These are phyloP conservation scores for Crataegus laevigata DNA, from an alignment of 306 rosid genomes.

Conservation along the genomic window DNA sequence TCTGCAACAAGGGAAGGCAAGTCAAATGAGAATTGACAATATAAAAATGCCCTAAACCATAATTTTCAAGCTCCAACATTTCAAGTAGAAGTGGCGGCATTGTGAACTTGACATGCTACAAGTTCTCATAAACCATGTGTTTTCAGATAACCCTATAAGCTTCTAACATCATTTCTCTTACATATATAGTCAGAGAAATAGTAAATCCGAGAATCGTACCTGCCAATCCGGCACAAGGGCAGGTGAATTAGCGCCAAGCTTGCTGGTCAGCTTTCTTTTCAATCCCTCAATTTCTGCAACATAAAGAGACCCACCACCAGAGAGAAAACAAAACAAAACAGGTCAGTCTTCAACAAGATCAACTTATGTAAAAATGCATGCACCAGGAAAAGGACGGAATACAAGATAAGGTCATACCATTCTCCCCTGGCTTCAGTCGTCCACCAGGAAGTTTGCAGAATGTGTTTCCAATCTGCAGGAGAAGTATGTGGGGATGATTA, in stretches of 20 bases:
- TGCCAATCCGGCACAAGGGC: conserved; percentile 91
- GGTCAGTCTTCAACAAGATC: not conserved
- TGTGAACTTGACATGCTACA: not conserved
- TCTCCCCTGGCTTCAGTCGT: conserved; percentile 96
- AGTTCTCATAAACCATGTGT: not conserved
- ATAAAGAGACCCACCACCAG: not conserved
- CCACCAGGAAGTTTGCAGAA: conserved; percentile 99
- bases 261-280: conserved; percentile 95
- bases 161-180: not conserved
- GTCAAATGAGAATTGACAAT: conserved; percentile 8
- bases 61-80: not conserved
- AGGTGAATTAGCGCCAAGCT: conserved; percentile 84
- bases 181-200: not conserved
- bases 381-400: not conserved
- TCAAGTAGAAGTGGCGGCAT: not conserved
- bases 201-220: conserved; percentile 31
- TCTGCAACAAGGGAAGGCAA: conserved; percentile 40
- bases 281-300: conserved; percentile 78
- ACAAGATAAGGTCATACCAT: conserved; percentile 44
- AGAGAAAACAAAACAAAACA: not conserved
- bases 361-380: not conserved
- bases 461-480: conserved; percentile 93
- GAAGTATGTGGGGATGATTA: conserved; percentile 97
- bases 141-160: not conserved
- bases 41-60: not conserved